Evolutionary conservation across 257 asterid species (phyloP).

Genomic region (Striga asiatica): DNA sequence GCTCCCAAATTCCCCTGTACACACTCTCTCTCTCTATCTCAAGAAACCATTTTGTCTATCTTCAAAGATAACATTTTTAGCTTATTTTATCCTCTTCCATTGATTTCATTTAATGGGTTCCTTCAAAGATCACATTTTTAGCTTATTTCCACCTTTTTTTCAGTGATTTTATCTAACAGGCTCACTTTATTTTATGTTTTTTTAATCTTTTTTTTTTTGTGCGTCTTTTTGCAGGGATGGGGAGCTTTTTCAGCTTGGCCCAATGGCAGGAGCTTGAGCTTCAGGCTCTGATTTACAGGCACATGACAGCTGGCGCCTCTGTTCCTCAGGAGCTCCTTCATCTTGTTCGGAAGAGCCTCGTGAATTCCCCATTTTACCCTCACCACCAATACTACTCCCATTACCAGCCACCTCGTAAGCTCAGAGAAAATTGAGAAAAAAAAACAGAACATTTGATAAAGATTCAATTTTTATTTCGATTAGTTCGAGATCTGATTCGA

Average conservation of each 20-base stretch:
- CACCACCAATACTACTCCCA: conserved; percentile 33
- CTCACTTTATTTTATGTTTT: too few relatives aligned
- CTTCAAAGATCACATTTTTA: too few relatives aligned
- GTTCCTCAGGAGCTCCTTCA: conserved; percentile 67
- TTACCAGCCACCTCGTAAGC: conserved; percentile 57
- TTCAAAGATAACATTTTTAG: background rate
- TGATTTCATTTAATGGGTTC: background rate
- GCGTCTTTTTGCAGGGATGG: conserved; percentile 36
- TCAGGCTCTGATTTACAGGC: conserved; percentile 76
- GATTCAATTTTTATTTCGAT: too few relatives aligned
- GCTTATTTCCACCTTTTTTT: background rate
- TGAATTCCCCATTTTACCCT: conserved; percentile 31
- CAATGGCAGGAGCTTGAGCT: conserved; percentile 97
- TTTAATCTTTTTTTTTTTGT: background rate
- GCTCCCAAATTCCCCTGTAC: conserved; percentile 37
- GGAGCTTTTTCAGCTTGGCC: conserved; percentile 60
- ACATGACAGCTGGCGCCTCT: conserved; percentile 67
- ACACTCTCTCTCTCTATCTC: conserved; percentile 6
- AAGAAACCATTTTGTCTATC: background rate
- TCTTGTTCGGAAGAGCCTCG: conserved; percentile 65
- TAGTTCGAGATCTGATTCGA: conserved; percentile 18
- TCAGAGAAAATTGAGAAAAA: too few relatives aligned
- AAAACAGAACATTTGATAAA: too few relatives aligned
- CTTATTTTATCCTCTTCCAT: background rate
- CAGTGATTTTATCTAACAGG: background rate